These are phyloP conservation scores for Hymenoscyphus fraxineus DNA, from an alignment of 2,329 filamentous ascomycete genomes.

Conservation along the genomic window DNA sequence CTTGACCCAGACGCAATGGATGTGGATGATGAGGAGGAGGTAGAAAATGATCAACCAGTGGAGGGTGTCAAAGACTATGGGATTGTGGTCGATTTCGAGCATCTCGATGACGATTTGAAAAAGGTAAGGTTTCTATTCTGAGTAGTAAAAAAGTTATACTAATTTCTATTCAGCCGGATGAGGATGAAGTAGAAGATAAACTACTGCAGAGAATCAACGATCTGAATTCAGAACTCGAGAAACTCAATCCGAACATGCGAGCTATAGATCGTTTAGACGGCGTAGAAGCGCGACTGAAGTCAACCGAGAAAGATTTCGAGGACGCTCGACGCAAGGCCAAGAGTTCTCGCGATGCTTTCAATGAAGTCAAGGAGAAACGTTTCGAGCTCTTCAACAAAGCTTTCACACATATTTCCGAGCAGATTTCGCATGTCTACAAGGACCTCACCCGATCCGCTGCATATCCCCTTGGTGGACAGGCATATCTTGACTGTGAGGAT, in stretches of 20 bases:
- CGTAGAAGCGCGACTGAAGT: conserved; percentile 76
- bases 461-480: conserved; percentile 88
- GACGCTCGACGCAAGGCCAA: conserved; percentile 72
- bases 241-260: conserved; percentile 94
- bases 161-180: conserved; percentile 52
- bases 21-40: conserved; percentile 72
- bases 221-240: conserved; percentile 77
- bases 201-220: conserved; percentile 74
- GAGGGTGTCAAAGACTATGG: conserved; percentile 81
- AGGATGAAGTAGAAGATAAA: conserved; percentile 67
- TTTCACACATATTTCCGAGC: conserved; percentile 89
- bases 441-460: conserved; percentile 85
- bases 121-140: conserved; percentile 50
- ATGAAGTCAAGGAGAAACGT: conserved; percentile 74
- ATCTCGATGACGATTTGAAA: conserved; percentile 77
- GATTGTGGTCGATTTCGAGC: conserved; percentile 82
- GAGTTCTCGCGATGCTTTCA: conserved; percentile 77
- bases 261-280: conserved; percentile 87
- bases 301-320: conserved; percentile 86
- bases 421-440: conserved; percentile 91
- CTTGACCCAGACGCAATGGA: conserved; percentile 89
- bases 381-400: conserved; percentile 93
- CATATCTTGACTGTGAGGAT: conserved; percentile 87
- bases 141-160: conserved; percentile 33
- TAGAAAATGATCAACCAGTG: conserved; percentile 65